Conservation (phyloP, 2,329 filamentous ascomycete genomes). For the Parastagonospora nodorum region DNA sequence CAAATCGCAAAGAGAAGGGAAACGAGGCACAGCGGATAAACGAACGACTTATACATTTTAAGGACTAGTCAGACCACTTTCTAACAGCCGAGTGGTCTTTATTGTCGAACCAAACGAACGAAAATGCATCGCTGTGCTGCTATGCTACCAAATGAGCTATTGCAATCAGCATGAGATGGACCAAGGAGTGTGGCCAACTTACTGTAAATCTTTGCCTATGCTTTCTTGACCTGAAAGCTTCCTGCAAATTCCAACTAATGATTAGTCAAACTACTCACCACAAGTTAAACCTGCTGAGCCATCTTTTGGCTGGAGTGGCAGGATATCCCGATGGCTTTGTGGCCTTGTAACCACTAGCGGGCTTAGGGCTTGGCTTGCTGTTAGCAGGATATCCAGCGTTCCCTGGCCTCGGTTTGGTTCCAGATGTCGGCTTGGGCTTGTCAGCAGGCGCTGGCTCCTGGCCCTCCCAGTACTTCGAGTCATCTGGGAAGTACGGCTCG, state of each 20-base stretch:
- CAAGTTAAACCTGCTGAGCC: not conserved
- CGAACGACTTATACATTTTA: not conserved
- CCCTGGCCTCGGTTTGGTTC: not conserved
- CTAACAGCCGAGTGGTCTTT: not conserved
- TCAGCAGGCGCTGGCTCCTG: not conserved
- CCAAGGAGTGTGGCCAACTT: not conserved
- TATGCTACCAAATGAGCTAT: conserved; percentile 1
- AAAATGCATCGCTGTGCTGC: conserved; percentile 1
- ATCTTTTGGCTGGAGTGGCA: not conserved
- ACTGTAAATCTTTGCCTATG: not conserved
- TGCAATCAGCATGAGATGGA: not conserved
- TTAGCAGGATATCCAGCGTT: not conserved
- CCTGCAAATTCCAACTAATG: not conserved
- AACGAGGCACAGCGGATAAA: not conserved
- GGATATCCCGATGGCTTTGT: not conserved
- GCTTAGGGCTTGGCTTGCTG: not conserved
- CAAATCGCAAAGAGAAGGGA: not conserved
- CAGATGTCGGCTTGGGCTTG: not conserved
- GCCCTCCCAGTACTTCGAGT: not conserved
- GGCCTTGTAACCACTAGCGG: not conserved
- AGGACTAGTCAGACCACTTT: conserved; percentile 2
- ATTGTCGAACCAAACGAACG: not conserved
- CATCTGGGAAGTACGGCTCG: conserved; percentile 8
- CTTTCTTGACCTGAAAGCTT: not conserved
- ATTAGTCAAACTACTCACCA: not conserved